Base-by-base conservation (phyloP, 1,284 basidiomycete genomes). In the Caloboletus inedulis region DNA sequence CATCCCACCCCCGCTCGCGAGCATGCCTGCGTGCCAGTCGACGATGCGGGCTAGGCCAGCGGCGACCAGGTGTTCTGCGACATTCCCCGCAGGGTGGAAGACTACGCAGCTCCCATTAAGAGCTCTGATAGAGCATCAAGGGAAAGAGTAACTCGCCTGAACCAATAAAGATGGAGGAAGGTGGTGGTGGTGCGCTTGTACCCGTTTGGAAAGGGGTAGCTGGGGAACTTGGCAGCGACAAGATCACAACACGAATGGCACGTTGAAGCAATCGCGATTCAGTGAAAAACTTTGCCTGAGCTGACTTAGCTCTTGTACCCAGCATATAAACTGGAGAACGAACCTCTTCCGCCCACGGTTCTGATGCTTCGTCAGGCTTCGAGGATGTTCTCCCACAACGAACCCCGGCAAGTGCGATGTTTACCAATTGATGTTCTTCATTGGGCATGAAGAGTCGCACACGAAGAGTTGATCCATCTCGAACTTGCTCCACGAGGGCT, bases 11-110 rank as follows among this genome's bases (percentile, higher is more conserved):
- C 78, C 76, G 54, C 78, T 79, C 2, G 91, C 83, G 37, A 99
- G 83, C 80, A 98, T 90, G 31, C 95, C 96, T 13, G 94, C 94
- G 69, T 99, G 96, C 95, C 96, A 98, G 68, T 97, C 95, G 54
- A 98, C 89, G 48, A 97, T 82, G 54, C 93, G 88, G 12, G 95
- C 96, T 4, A 98, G 77, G 45, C 96, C 94, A 42, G 84, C 84
- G 3, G 80, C 81, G 18, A 94, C 84, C 43, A 99, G 77, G 71
- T 91, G 87, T 63, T 96, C 92, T 16, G 94, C 94, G 47, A 99
- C 90, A 71, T 98, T 96, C 18, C 96, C 95, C 27, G 87, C 91
- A 13, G 95, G 94, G 66, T 98, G 96, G 29, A 93, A 74, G 12
- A 92, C 87, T 89, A 36, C 12, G 44, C 13, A 21, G 40, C 19